Conservation (phyloP, 2,329 filamentous ascomycete genomes). For the Emmonsiellopsis sp. region DNA sequence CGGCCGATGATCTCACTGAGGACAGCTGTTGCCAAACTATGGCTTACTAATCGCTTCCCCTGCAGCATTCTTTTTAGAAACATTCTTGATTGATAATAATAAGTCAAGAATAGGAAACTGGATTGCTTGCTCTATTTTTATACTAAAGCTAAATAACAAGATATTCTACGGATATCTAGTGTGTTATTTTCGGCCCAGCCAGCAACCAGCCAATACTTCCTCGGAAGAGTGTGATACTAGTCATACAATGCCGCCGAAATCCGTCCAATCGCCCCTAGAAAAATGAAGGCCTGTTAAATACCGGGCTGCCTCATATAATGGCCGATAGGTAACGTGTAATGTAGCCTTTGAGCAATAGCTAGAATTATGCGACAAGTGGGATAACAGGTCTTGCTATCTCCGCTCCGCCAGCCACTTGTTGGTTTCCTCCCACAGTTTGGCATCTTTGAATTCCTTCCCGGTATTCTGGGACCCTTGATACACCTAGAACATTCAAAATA, state of each 20-base stretch:
- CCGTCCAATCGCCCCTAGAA: neutral
- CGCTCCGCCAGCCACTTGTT: constrained; percentile 48
- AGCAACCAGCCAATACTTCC: neutral
- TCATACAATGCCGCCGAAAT: neutral
- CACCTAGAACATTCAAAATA: constrained; percentile 32
- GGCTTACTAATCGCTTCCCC: neutral
- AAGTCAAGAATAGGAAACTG: too few relatives aligned
- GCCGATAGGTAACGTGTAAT: constrained; percentile 2
- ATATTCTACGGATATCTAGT: neutral
- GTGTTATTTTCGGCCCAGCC: neutral
- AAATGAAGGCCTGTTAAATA: neutral
- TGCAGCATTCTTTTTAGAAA: too few relatives aligned
- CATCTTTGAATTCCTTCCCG: constrained; percentile 43
- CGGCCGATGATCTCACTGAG: neutral
- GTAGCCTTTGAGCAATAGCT: neutral
- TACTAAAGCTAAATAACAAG: neutral
- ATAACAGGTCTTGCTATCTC: constrained; percentile 16
- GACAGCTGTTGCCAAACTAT: constrained; percentile 6
- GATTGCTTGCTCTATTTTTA: neutral
- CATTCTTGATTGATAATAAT: too few relatives aligned
- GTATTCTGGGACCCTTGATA: constrained; percentile 50
- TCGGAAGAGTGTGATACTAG: neutral
- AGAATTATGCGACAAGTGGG: neutral
- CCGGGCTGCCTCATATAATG: neutral
- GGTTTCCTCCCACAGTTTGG: constrained; percentile 49